A percentile compares a stretch with the other conserved stretches of the same genome.
phyloP scores from a whole-genome alignment of 129 eudicot species.

The Scalesia atractyloides region DNA sequence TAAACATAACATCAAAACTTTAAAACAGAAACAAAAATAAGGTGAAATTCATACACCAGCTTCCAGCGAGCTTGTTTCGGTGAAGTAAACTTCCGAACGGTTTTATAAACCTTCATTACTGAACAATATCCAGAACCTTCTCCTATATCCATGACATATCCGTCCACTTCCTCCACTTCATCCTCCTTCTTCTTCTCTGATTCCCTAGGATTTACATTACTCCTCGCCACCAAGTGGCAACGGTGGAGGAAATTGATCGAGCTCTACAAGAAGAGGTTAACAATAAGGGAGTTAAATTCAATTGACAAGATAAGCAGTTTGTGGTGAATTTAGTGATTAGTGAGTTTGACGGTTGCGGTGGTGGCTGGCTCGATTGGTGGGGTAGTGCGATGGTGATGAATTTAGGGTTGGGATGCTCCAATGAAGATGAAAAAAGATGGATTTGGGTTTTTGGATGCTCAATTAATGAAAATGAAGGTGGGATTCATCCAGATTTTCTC shows the following conservation, averaged over 20 bases:
- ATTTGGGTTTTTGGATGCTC: too few species aligned
- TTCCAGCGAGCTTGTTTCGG: conserved; percentile 73
- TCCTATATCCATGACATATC: conserved; percentile 95
- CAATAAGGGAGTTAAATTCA: neutral
- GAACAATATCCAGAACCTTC: conserved; percentile 86
- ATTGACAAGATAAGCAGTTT: conserved; percentile 4
- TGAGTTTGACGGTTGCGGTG: too few species aligned
- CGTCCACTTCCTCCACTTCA: conserved; percentile 40
- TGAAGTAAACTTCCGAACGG: conserved; percentile 69
- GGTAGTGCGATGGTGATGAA: neutral
- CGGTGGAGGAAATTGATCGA: conserved; percentile 24
- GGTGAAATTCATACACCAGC: conserved; percentile 37
- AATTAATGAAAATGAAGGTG: too few species aligned
- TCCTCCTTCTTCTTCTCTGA: conserved; percentile 32
- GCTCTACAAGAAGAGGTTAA: conserved; percentile 20
- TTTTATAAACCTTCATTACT: conserved; percentile 68
- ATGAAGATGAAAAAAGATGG: too few species aligned
- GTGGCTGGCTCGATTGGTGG: conserved; percentile 22
- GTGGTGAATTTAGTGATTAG: too few species aligned
- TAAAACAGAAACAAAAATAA: conserved; percentile 5
- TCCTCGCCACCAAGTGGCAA: conserved; percentile 21
- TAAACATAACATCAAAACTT: neutral
- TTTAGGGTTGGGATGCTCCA: too few species aligned
- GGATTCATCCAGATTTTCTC: too few species aligned
- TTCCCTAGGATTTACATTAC: conserved; percentile 27